A percentile compares a stretch with the other conserved stretches of the same genome.
Conservation (phyloP, 1,284 basidiomycete species). For the Blastosporella zonata region DNA sequence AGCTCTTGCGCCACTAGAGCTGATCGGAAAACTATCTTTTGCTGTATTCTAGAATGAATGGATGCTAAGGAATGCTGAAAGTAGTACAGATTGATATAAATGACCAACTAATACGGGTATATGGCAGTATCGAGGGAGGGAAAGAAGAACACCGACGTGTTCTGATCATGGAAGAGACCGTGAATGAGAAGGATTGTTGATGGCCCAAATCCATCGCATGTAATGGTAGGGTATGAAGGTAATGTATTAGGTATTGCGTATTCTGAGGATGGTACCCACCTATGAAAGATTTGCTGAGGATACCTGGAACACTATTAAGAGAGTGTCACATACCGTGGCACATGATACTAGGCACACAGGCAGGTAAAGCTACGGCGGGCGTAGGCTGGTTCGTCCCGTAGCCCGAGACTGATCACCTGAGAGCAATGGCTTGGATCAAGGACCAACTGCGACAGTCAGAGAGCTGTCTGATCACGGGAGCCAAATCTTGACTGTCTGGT, state of each 20-base stretch:
- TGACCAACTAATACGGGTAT: constrained; percentile 22
- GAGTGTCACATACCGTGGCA: constrained; percentile 17
- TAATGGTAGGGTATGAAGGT: constrained; percentile 14
- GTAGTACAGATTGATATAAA: constrained; percentile 20
- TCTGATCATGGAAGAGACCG: constrained; percentile 20
- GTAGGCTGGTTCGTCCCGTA: constrained; percentile 12
- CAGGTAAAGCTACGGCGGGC: constrained; percentile 13
- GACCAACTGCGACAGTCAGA: background rate
- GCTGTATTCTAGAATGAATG: constrained; percentile 15
- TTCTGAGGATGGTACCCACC: constrained; percentile 14
- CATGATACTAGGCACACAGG: constrained; percentile 15
- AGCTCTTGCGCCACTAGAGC: constrained; percentile 8
- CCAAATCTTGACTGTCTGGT: constrained; percentile 69
- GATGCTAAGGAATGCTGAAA: constrained; percentile 15
- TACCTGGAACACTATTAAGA: background rate
- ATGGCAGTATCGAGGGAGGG: constrained; percentile 5
- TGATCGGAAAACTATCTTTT: constrained; percentile 3
- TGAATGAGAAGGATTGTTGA: constrained; percentile 21
- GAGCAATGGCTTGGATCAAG: constrained; percentile 1
- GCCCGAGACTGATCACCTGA: constrained; percentile 8
- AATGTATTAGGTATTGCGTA: constrained; percentile 18
- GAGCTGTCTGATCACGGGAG: constrained; percentile 38
- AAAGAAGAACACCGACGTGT: constrained; percentile 9
- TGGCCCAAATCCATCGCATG: constrained; percentile 11
- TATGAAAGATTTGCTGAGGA: constrained; percentile 5